These are phyloP conservation scores for Erysimum cheiri DNA, from an alignment of 441 rosid species.

Conservation along the genomic window DNA sequence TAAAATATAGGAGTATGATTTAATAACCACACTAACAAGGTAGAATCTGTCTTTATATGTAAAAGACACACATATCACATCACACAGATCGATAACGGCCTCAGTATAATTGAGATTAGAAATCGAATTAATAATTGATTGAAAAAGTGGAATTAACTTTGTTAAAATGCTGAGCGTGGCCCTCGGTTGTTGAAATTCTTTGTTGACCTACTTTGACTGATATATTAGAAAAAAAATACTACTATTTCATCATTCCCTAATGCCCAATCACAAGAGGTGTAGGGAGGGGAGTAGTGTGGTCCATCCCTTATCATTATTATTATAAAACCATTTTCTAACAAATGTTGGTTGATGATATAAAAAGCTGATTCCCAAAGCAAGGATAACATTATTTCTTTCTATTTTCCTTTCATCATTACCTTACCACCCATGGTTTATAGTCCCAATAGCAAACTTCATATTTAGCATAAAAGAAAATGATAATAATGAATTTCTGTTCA, in stretches of 20 bases:
- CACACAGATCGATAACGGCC: slow-evolving; percentile 27
- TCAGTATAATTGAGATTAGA: slow-evolving; percentile 8
- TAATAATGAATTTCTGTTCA: slow-evolving; percentile 1
- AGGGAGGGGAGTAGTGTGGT: slow-evolving; percentile 45
- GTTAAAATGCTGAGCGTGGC: slow-evolving; percentile 38
- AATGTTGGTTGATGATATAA: slow-evolving; percentile 26
- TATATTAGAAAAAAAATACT: slow-evolving; percentile 23
- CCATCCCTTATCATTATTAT: slow-evolving; percentile 41
- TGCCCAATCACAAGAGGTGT: slow-evolving; percentile 37
- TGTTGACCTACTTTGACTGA: slow-evolving; percentile 49
- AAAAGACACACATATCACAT: slow-evolving; percentile 24
- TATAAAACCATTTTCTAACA: slow-evolving; percentile 20
- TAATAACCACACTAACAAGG: slow-evolving; percentile 31
- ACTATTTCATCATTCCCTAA: slow-evolving; percentile 44
- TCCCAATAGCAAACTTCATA: slow-evolving; percentile 15
- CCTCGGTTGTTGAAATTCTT: slow-evolving; percentile 43
- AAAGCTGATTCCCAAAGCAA: slow-evolving; percentile 41
- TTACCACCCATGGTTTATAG: slow-evolving; percentile 27
- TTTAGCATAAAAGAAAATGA: neutral
- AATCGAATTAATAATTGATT: slow-evolving; percentile 23
- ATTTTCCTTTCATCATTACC: slow-evolving; percentile 42
- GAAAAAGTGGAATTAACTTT: slow-evolving; percentile 27
- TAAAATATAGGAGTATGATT: too few relatives aligned
- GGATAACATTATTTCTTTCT: slow-evolving; percentile 20
- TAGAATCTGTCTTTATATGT: slow-evolving; percentile 31